These are phyloP conservation scores for Calonectria pteridis DNA, from an alignment of 2,329 filamentous ascomycete species.

Conservation along the genomic window DNA sequence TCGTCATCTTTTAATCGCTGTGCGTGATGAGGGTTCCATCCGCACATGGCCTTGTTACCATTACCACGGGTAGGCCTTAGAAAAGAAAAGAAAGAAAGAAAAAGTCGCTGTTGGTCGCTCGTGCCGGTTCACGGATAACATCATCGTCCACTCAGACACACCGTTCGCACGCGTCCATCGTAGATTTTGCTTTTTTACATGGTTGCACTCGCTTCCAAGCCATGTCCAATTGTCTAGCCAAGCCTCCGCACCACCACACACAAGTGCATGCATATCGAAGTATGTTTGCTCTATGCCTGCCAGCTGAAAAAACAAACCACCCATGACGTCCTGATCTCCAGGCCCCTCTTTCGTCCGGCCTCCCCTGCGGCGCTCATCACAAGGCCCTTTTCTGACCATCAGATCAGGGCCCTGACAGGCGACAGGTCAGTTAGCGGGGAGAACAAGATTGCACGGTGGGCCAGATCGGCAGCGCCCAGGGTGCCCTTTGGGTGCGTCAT, in stretches of 20 bases:
- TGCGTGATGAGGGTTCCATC: neutral
- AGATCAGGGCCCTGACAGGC: neutral
- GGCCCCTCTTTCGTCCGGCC: neutral
- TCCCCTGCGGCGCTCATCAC: neutral
- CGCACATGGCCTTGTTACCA: neutral
- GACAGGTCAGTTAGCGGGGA: constrained; percentile 4
- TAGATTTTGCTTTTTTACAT: neutral
- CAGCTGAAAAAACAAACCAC: neutral
- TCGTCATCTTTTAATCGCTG: neutral
- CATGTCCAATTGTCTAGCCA: neutral
- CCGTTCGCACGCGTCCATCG: neutral
- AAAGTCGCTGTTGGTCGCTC: neutral
- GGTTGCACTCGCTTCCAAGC: neutral
- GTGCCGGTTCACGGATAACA: neutral
- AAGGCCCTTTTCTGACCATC: neutral
- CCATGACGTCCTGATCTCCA: neutral
- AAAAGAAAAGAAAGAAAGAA: no score
- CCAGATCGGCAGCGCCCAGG: neutral
- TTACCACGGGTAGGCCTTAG: neutral
- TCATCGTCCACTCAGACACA: neutral
- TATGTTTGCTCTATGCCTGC: neutral
- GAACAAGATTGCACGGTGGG: constrained; percentile 5
- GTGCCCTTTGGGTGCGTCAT: neutral
- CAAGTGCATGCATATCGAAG: neutral
- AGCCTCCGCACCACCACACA: neutral